Evolutionary conservation across 306 rosid genomes (phyloP).

Genomic region (Spatholobus suberectus): DNA sequence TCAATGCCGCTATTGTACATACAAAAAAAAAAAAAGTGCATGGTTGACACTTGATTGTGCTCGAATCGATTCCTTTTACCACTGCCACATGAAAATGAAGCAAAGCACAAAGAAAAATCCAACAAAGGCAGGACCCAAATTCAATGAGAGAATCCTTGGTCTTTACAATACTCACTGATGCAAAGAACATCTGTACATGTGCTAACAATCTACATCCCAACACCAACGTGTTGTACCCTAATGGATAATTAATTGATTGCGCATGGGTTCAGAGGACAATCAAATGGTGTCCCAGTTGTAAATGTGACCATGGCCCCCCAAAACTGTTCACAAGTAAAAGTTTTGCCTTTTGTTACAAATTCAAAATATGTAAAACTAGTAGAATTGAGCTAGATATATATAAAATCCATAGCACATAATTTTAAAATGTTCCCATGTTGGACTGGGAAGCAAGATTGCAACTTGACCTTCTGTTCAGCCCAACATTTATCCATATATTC

Average conservation of each 20-base stretch:
- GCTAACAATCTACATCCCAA: conserved; percentile 36
- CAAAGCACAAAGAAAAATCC: not conserved
- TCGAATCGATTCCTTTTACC: not conserved
- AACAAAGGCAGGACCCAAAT: not conserved
- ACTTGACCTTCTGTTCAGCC: conserved; percentile 36
- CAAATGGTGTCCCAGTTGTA: conserved; percentile 52
- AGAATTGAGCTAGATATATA: not conserved
- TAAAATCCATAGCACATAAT: not conserved
- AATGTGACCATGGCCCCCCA: conserved; percentile 31
- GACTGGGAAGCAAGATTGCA: conserved; percentile 36
- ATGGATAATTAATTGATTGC: conserved; percentile 45
- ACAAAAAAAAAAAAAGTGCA: not conserved
- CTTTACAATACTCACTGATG: not conserved
- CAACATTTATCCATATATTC: conserved; percentile 23
- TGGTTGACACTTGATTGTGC: not conserved
- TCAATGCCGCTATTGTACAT: too few relatives aligned
- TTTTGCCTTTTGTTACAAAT: conserved; percentile 16
- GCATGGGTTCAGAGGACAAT: conserved; percentile 53
- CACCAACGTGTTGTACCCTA: conserved; percentile 18
- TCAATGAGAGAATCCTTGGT: not conserved
- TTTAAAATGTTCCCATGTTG: conserved; percentile 5
- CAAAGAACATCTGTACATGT: conserved; percentile 43
- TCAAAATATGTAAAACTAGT: not conserved
- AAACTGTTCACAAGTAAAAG: not conserved
- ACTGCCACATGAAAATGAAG: not conserved